phyloP scores from a whole-genome alignment of 345 rosid genomes.

The Trapa bicornis region DNA sequence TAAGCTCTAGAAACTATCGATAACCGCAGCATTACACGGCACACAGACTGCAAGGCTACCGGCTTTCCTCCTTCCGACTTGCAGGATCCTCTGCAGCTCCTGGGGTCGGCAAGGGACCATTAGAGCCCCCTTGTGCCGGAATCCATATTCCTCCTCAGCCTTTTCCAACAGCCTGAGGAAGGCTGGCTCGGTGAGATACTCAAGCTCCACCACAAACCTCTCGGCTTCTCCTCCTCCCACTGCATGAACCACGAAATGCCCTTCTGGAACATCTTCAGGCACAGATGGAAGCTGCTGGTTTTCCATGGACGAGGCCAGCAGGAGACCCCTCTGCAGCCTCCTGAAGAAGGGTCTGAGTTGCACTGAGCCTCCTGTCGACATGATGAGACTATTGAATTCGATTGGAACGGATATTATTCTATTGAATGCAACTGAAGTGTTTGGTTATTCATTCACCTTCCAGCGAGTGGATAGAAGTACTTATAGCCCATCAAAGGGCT shows the following conservation, averaged over 20 bases:
- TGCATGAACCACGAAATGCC: constrained; percentile 31
- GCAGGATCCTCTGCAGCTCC: constrained; percentile 7
- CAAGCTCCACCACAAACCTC: constrained; percentile 4
- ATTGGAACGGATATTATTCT: background rate
- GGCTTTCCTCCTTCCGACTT: background rate
- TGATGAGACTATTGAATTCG: background rate
- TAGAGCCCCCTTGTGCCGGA: constrained; percentile 2
- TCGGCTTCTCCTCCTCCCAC: background rate
- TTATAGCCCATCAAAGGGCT: background rate
- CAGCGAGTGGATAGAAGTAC: background rate
- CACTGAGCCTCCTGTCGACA: background rate
- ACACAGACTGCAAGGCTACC: background rate
- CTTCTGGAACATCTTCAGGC: constrained; percentile 33
- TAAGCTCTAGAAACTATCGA: background rate
- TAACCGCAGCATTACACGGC: background rate
- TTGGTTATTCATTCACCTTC: background rate
- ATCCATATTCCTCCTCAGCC: constrained; percentile 9
- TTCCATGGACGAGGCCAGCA: background rate
- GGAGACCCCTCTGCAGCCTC: constrained; percentile 3
- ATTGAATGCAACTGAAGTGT: background rate
- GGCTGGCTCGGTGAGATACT: constrained; percentile 1
- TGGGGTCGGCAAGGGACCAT: constrained; percentile 4
- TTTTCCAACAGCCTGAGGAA: constrained; percentile 5
- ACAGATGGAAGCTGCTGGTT: constrained; percentile 9
- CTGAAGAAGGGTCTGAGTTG: background rate